phyloP scores from a whole-genome alignment of 306 rosid genomes.

The Prinsepia uniflora region DNA sequence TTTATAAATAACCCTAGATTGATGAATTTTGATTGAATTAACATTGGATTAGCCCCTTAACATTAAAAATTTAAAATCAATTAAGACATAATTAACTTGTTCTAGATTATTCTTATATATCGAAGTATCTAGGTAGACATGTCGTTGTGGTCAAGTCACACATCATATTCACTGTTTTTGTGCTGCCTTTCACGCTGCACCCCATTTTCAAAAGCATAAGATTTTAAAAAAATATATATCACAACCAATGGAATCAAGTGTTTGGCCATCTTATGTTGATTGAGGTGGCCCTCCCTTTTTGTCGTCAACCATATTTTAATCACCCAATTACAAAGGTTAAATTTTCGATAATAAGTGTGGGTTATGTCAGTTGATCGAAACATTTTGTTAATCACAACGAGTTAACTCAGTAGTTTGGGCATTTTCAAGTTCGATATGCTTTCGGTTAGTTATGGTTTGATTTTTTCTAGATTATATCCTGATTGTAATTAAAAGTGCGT shows the following conservation, averaged over 20 bases:
- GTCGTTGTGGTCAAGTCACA: not conserved
- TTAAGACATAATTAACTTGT: not conserved
- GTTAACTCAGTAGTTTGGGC: no score
- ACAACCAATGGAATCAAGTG: not conserved
- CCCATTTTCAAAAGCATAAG: slow-evolving; percentile 4
- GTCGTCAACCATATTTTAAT: not conserved
- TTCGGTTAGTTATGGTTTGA: no score
- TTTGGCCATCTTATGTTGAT: slow-evolving; percentile 8
- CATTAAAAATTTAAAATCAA: no score
- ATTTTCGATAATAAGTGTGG: no score
- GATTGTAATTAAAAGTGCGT: no score
- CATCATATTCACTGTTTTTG: not conserved
- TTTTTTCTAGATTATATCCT: no score
- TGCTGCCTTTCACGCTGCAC: not conserved
- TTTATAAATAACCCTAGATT: not conserved
- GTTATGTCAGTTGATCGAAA: no score
- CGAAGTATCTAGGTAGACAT: not conserved
- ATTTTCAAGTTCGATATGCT: no score
- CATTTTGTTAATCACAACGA: no score
- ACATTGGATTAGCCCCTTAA: not conserved
- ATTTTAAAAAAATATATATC: no score
- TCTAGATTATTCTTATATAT: not conserved
- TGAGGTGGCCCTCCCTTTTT: slow-evolving; percentile 3
- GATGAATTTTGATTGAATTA: not conserved
- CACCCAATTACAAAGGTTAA: no score